phyloP scores from a whole-genome alignment of 225 moss, liverwort and hornwort species.

The Polytrichum commune region DNA sequence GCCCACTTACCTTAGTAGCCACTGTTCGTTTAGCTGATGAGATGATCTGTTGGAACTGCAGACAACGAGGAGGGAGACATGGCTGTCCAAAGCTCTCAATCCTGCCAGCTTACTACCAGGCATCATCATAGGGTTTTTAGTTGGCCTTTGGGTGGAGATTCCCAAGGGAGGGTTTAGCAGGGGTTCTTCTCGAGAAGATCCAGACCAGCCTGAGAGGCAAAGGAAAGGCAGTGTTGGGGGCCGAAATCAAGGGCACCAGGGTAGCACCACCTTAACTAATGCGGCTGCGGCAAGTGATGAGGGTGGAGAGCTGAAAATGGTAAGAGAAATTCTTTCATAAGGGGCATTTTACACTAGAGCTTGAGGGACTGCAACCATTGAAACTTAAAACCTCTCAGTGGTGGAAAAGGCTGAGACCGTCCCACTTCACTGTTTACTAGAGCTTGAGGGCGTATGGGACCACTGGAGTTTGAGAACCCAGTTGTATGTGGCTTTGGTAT shows the following conservation, averaged over 20 bases:
- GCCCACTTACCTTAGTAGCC: too few relatives aligned
- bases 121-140: constrained; percentile 70
- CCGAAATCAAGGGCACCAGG: constrained; percentile 29
- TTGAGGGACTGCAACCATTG: too few relatives aligned
- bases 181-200: constrained; percentile 24
- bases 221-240: constrained; percentile 35
- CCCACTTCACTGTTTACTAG: too few relatives aligned
- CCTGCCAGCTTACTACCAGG: constrained; percentile 77
- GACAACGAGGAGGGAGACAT: constrained; percentile 47
- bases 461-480: too few relatives aligned
- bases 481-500: too few relatives aligned
- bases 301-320: constrained; percentile 91
- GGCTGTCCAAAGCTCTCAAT: constrained; percentile 80
- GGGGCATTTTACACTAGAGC: too few relatives aligned
- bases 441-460: too few relatives aligned
- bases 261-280: constrained; percentile 5
- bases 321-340: constrained; percentile 9
- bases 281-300: constrained; percentile 28
- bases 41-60: constrained; percentile 15
- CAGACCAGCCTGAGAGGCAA: constrained; percentile 21
- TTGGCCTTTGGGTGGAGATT: constrained; percentile 76
- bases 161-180: constrained; percentile 55
- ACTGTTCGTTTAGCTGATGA: not conserved
- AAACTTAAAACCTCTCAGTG: too few relatives aligned
- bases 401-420: too few relatives aligned